A percentile compares a stretch with the other conserved stretches of the same genome.
Evolutionary conservation across 306 rosid genomes (phyloP).

Genomic region (Trichosanthes cucumerina): DNA sequence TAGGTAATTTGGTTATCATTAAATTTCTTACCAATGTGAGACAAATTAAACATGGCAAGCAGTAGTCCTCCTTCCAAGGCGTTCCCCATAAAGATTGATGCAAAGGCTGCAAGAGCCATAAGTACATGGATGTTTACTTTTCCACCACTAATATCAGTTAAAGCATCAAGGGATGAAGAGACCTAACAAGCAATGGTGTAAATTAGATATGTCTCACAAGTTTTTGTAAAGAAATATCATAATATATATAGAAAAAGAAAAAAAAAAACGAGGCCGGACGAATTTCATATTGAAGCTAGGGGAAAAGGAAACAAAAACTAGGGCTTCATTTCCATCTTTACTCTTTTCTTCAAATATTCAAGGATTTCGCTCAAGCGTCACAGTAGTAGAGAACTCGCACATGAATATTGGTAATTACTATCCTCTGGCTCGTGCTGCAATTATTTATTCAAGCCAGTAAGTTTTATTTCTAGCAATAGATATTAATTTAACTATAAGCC

Average conservation of each 20-base stretch:
- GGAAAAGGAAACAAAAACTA: not conserved
- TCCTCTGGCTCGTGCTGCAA: not conserved
- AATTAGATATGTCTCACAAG: not conserved
- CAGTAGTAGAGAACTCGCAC: not conserved
- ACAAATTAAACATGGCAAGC: constrained; percentile 88
- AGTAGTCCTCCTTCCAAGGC: constrained; percentile 90
- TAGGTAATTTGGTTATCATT: not conserved
- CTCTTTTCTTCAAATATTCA: not conserved
- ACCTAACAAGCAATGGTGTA: constrained; percentile 32
- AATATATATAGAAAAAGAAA: not conserved
- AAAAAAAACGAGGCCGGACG: too few relatives aligned
- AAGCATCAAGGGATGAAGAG: constrained; percentile 85
- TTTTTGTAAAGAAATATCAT: not conserved
- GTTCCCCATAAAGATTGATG: constrained; percentile 79
- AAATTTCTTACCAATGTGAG: constrained; percentile 72
- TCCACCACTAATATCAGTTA: constrained; percentile 65
- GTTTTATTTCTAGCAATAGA: not conserved
- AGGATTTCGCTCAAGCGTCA: not conserved
- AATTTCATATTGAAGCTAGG: not conserved
- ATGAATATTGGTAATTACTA: not conserved
- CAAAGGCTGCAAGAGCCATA: constrained; percentile 98
- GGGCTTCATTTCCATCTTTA: not conserved
- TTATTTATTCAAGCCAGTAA: not conserved
- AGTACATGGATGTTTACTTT: constrained; percentile 82
- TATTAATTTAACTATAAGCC: not conserved